Percentiles rank a stretch among this genome's conserved stretches.
Evolutionary conservation across 257 asterid species (phyloP).

Genomic region (Osmanthus fragrans): DNA sequence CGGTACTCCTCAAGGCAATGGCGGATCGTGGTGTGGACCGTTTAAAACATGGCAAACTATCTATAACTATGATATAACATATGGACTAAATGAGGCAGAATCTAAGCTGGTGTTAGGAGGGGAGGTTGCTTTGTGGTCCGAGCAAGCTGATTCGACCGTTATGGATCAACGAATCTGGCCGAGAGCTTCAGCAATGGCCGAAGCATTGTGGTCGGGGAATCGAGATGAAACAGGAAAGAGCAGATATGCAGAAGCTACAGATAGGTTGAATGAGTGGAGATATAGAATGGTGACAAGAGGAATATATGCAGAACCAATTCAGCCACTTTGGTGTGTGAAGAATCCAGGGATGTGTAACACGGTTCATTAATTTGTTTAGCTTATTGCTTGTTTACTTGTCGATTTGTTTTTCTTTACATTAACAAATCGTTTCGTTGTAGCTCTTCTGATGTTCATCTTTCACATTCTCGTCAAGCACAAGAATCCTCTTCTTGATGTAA

Average conservation of each 20-base stretch:
- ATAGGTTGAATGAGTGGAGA: conserved; percentile 87
- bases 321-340: conserved; percentile 89
- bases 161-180: conserved; percentile 91
- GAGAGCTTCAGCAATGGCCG: conserved; percentile 80
- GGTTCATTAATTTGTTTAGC: conserved; percentile 26
- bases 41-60: conserved; percentile 88
- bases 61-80: conserved; percentile 79
- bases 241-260: conserved; percentile 79
- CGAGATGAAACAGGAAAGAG: conserved; percentile 61
- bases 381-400: no score
- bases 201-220: conserved; percentile 86
- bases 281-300: conserved; percentile 76
- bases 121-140: conserved; percentile 92
- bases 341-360: conserved; percentile 89
- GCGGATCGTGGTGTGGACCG: conserved; percentile 93
- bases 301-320: conserved; percentile 83
- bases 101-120: conserved; percentile 79
- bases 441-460: no score
- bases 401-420: no score
- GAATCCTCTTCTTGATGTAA: no score
- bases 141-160: conserved; percentile 83
- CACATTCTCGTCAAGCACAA: no score
- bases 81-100: conserved; percentile 54
- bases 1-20: conserved; percentile 51
- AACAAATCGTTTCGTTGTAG: no score